Percentiles rank a stretch among this genome's conserved stretches.
Evolutionary conservation across 805 yeast genomes (phyloP).

Genomic region (Starmerella roubikii): DNA sequence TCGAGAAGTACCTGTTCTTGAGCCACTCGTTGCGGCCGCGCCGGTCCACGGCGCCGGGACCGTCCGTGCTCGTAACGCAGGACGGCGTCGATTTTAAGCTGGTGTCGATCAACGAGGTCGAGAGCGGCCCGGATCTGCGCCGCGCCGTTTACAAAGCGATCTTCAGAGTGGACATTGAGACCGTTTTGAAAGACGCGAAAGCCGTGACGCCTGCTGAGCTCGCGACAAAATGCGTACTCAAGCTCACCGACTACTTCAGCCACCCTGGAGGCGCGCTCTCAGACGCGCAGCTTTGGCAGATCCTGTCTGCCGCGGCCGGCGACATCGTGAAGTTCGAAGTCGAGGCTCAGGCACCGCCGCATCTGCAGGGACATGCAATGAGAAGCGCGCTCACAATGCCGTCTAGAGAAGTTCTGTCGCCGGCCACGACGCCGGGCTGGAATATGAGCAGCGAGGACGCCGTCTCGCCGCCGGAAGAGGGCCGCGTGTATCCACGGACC

Average conservation of each 20-base stretch:
- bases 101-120: slow-evolving; percentile 27
- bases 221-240: slow-evolving; percentile 25
- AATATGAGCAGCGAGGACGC: slow-evolving; percentile 15
- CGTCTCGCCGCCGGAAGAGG: slow-evolving; percentile 10
- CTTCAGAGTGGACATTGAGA: too few species aligned
- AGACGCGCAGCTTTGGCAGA: slow-evolving; percentile 21
- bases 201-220: slow-evolving; percentile 9
- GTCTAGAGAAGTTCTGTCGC: background rate
- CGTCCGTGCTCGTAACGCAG: slow-evolving; percentile 43
- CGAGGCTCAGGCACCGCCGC: slow-evolving; percentile 16
- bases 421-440: slow-evolving; percentile 8
- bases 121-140: slow-evolving; percentile 30
- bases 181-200: too few species aligned
- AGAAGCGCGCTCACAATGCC: background rate
- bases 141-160: slow-evolving; percentile 21
- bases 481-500: slow-evolving; percentile 40
- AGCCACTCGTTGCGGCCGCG: slow-evolving; percentile 25
- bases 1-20: slow-evolving; percentile 19
- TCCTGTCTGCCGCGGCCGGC: slow-evolving; percentile 20
- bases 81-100: slow-evolving; percentile 48
- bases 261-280: slow-evolving; percentile 26
- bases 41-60: slow-evolving; percentile 21
- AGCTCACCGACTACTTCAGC: slow-evolving; percentile 56
- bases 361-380: background rate
- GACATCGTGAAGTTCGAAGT: slow-evolving; percentile 20